Base-by-base conservation (phyloP, 2,329 filamentous ascomycete genomes). In the Pseudogymnoascus sp. region DNA sequence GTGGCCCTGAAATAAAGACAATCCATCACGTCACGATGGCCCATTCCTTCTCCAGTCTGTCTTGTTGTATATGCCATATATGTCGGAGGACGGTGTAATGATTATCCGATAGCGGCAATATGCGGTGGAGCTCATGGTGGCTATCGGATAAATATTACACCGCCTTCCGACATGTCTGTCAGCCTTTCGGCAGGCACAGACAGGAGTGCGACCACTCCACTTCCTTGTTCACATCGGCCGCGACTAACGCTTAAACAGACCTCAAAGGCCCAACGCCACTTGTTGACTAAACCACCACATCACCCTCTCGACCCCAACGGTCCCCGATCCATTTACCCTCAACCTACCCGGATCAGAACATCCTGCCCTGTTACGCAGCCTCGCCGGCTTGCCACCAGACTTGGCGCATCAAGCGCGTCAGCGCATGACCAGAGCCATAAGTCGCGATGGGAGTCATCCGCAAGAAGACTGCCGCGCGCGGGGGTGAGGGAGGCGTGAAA, bases 381-480 rank as follows among this genome's bases (percentile, higher is more conserved):
- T 31, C 23, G 23, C 43, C 23, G 43, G 23, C 43, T 52, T 52
- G 23, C 23, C 43, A 52, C 23, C 43, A 23, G 43, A 52, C 29
- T 52, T 29, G 43, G 43, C 23, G 43, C 43, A 52, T 52, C 23
- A 52, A 52, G 43, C 43, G 43, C 43, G 43, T 52, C 43, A 14
- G 23, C 43, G 43, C 43, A 52, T 52, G 43, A 52, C 14, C 7
- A 23, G 43, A 45, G 55, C 29, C 31, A 59, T 35, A 59, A 59
- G 55, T 59, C 26, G 59, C 60, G 7, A 97, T 97, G 93, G 92
- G 92, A 69, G 89, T 96, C 72, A 96, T 97, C 74, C 89, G 92
- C 74, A 97, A 97, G 81, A 97, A 97, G 80, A 94, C 91, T 64
- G 90, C 89, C 68, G 87, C 88, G 62, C 83, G 90, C 72, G 91